Percentiles rank a stretch among this genome's conserved stretches.
These are phyloP conservation scores for Oxytropis ochrocephala DNA, from an alignment of 306 rosid genomes.

Conservation along the genomic window DNA sequence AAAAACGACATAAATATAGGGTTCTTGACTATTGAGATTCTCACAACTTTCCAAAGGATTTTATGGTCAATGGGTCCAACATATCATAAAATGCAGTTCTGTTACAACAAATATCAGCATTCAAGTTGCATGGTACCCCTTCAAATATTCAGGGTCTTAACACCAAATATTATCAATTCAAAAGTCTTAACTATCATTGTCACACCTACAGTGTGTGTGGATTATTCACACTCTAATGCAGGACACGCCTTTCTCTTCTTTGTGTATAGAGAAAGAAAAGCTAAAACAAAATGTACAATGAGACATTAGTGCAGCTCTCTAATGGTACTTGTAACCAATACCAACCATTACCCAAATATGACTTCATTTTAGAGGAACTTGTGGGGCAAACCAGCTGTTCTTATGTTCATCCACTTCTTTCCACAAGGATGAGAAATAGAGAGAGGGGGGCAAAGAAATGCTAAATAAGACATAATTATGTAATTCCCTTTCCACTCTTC, in stretches of 20 bases:
- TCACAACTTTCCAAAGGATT: conserved; percentile 12
- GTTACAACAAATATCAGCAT: conserved; percentile 20
- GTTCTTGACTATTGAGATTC: conserved; percentile 14
- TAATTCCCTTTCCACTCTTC: conserved; percentile 52
- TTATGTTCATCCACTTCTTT: conserved; percentile 51
- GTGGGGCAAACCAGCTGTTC: conserved; percentile 52
- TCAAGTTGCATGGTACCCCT: conserved; percentile 9
- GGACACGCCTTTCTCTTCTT: background rate
- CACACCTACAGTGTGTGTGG: background rate
- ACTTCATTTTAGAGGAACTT: conserved; percentile 28
- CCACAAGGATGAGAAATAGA: conserved; percentile 21
- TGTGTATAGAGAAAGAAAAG: background rate
- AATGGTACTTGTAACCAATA: conserved; percentile 39
- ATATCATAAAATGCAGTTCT: background rate
- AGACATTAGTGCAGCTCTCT: conserved; percentile 30
- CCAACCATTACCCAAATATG: conserved; percentile 29
- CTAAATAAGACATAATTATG: conserved; percentile 64
- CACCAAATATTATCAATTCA: background rate
- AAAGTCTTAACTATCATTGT: conserved; percentile 11
- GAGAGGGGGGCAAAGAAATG: conserved; percentile 29
- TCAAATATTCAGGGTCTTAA: background rate
- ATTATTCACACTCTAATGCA: background rate
- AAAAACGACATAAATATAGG: conserved; percentile 11
- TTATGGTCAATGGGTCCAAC: conserved; percentile 24
- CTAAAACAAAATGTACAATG: conserved; percentile 12